Base-by-base conservation (phyloP, 805 yeast genomes). In the Kuraishia ogatae region DNA sequence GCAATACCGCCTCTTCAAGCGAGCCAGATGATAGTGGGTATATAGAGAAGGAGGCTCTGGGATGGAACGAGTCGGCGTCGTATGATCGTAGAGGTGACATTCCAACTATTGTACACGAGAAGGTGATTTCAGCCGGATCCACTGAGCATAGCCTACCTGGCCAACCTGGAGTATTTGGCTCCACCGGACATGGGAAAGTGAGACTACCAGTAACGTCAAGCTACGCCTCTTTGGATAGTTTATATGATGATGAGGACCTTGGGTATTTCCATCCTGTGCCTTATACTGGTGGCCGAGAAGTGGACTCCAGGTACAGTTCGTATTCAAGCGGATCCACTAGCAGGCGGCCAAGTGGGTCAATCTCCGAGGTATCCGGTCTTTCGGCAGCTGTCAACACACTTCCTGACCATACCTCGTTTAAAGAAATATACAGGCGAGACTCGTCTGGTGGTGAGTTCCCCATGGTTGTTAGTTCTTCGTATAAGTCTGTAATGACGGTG, bases 191-290 rank as follows among this genome's bases (percentile, higher is more conserved):
- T 26, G 29, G 39, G 13, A 55, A 58, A 23, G 54, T 58, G 11
- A 19, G 19, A 11, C 52, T 86, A 47, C 89, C 89, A 0, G 72
- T 84, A 17, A 84, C 82, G 58, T 88, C 87, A 48, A 85, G 91
- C 58, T 86, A 85, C 73, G 93, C 93, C 0, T 86, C 92, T 0
- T 70, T 87, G 63, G 91, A 85, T 62, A 83, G 91, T 64, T 77
- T 80, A 57, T 83, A 84, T 63, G 74, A 64, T 50, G 66, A 63
- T 19, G 21, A 23, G 23, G 48, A 39, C 13, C 24, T 47, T n/a
- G 49, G 24, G 24, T 20, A 47, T 20, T 21, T 47, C 24, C 22
- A 20, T n/a, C 49, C 49, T 21, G 49, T 47, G 10, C 49, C 49
- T 2, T 47, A 47, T 19, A 22, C 24, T 20, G 49, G 49, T 4